Percentiles rank a stretch among this genome's conserved stretches.
Evolutionary conservation across 306 rosid genomes (phyloP).

Genomic region (Fragaria ananassa): DNA sequence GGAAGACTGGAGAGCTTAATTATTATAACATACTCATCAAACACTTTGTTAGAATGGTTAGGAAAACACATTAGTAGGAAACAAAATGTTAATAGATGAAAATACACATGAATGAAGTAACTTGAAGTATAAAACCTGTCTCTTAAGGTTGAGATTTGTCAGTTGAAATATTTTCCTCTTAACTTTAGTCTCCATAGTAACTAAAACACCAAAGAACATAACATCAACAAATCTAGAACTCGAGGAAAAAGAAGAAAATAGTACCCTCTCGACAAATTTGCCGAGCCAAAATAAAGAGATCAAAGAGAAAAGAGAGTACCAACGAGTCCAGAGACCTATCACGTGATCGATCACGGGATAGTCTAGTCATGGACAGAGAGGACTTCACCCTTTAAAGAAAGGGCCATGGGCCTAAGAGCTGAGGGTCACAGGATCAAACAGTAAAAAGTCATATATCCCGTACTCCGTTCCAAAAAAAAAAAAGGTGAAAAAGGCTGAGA

Average conservation of each 20-base stretch:
- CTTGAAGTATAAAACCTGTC: too few relatives aligned
- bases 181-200: too few relatives aligned
- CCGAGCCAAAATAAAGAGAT: too few relatives aligned
- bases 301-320: too few relatives aligned
- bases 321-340: background rate
- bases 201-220: too few relatives aligned
- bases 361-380: background rate
- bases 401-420: background rate
- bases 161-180: too few relatives aligned
- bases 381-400: conserved; percentile 2
- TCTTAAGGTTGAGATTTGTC: too few relatives aligned
- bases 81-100: too few relatives aligned
- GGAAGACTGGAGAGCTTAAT: too few relatives aligned
- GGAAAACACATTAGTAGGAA: background rate
- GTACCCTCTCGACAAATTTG: too few relatives aligned
- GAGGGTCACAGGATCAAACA: background rate
- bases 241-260: background rate
- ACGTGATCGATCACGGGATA: conserved; percentile 5
- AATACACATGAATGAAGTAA: too few relatives aligned
- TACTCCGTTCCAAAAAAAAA: background rate
- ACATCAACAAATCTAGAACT: background rate
- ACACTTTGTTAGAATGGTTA: background rate
- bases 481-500: background rate
- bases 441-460: background rate
- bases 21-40: background rate